Base-by-base conservation (phyloP, 306 rosid species). In the Delonix regia region DNA sequence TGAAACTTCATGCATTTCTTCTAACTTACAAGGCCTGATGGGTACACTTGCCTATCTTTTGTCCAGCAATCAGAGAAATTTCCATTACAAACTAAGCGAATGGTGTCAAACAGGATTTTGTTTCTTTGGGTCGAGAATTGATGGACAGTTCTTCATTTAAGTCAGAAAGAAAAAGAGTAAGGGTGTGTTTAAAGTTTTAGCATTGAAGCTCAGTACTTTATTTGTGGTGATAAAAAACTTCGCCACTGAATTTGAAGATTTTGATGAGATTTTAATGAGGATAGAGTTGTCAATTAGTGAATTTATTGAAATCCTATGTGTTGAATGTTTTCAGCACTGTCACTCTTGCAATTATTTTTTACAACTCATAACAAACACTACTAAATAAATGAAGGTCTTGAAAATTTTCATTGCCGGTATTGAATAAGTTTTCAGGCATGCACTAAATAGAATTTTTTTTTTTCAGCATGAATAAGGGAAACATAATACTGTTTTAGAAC, bases 401-500 rank as follows among this genome's bases (percentile, higher is more conserved):
- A n/a, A n/a, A 53, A n/a, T 19, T 53, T 53, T 21, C 25, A 7
- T 53, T n/a, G 60, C 28, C 27, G 9, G 27, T 12, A 53, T 21
- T 53, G 25, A 53, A 53, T 53, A 19, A 53, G 12, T 53, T 21
- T 53, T 21, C 27, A 53, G 21, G 60, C 60, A 19, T 21, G 13
- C 27, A 0, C 25, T 72, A 61, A 33, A 36, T 53, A 53, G 86
- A 76, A n/a, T n/a, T n/a, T n/a, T 61, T 71, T 62, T 66, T 41
- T 71, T 75, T 61, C 74, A 60, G 36, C 45, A 15, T 11, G 74
- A 21, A 70, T 51, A 49, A 69, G 44, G 55, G 73, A 68, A 68
- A 78, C 65, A 64, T 64, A 24, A 52, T 57, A 49, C 73, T 65
- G 45, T 27, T 81, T 34, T 42, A 42, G 47, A 78, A 78, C 63